phyloP scores from a whole-genome alignment of 2,329 filamentous ascomycete genomes.

The Aspergillus vadensis region DNA sequence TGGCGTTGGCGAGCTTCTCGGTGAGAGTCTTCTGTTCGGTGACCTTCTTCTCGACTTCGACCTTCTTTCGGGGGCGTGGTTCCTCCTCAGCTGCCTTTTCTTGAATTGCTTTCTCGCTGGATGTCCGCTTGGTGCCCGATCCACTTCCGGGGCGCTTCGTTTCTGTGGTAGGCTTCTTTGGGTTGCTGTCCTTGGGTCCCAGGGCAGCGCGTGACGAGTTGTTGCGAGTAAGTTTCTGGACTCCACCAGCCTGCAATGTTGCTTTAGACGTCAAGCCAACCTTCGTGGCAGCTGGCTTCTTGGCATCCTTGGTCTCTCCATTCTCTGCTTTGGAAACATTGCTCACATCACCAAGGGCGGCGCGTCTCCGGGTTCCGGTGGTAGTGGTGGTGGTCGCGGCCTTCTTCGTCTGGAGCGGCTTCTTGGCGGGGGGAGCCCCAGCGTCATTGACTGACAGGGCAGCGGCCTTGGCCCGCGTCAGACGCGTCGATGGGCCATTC shows the following conservation, averaged over 20 bases:
- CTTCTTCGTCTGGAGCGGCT: constrained; percentile 72
- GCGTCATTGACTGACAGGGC: constrained; percentile 55
- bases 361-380: constrained; percentile 63
- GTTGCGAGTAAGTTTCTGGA: constrained; percentile 70
- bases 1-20: constrained; percentile 37
- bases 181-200: constrained; percentile 62
- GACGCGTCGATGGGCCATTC: constrained; percentile 75
- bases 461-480: constrained; percentile 91
- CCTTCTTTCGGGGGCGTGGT: constrained; percentile 65
- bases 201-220: constrained; percentile 65
- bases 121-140: constrained; percentile 71
- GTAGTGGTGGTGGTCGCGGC: constrained; percentile 48
- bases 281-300: constrained; percentile 70
- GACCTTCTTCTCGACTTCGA: constrained; percentile 55
- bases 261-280: constrained; percentile 75
- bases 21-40: constrained; percentile 23
- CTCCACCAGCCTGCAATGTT: constrained; percentile 72
- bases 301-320: constrained; percentile 64
- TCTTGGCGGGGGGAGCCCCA: constrained; percentile 63
- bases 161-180: constrained; percentile 64
- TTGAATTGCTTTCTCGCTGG: constrained; percentile 59
- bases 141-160: constrained; percentile 73
- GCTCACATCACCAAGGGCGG: constrained; percentile 89
- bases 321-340: constrained; percentile 76
- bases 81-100: constrained; percentile 62